Conservation (phyloP, 1,284 basidiomycete species). For the Gymnopus androsaceus region DNA sequence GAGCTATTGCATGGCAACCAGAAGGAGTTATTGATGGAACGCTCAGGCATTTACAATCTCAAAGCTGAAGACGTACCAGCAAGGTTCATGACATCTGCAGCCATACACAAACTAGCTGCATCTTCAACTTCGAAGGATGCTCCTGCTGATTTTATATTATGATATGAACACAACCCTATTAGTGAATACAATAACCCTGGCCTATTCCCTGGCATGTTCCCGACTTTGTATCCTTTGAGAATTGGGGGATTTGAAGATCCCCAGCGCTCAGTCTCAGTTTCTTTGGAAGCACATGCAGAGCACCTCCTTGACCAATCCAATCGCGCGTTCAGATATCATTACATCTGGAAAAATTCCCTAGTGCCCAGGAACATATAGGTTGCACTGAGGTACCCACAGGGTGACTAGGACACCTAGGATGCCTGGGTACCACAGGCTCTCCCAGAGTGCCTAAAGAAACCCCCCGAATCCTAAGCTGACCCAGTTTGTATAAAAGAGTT, state of each 20-base stretch:
- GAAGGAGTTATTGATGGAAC: neutral
- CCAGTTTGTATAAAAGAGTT: no score
- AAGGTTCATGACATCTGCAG: slow-evolving; percentile 17
- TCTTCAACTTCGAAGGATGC: slow-evolving; percentile 22
- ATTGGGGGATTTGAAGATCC: slow-evolving; percentile 35
- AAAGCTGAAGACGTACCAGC: neutral
- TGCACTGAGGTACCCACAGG: no score
- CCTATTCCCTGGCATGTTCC: slow-evolving; percentile 35
- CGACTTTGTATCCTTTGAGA: no score
- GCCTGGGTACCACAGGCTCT: no score
- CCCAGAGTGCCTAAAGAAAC: no score
- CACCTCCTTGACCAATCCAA: no score
- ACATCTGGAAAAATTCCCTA: no score
- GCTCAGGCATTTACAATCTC: neutral
- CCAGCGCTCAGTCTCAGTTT: slow-evolving; percentile 12
- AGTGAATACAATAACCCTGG: slow-evolving; percentile 30
- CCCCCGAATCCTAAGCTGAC: no score
- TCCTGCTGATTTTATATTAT: slow-evolving; percentile 23
- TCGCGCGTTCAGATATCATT: no score
- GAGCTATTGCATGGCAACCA: neutral
- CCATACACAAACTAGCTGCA: slow-evolving; percentile 24
- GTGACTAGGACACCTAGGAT: no score
- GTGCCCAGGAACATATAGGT: no score
- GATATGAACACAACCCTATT: slow-evolving; percentile 14
- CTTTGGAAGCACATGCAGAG: slow-evolving; percentile 23